Percentiles rank a stretch among this genome's conserved stretches.
phyloP scores from a whole-genome alignment of 495 filamentous ascomycete species.

The Poronia punctata region DNA sequence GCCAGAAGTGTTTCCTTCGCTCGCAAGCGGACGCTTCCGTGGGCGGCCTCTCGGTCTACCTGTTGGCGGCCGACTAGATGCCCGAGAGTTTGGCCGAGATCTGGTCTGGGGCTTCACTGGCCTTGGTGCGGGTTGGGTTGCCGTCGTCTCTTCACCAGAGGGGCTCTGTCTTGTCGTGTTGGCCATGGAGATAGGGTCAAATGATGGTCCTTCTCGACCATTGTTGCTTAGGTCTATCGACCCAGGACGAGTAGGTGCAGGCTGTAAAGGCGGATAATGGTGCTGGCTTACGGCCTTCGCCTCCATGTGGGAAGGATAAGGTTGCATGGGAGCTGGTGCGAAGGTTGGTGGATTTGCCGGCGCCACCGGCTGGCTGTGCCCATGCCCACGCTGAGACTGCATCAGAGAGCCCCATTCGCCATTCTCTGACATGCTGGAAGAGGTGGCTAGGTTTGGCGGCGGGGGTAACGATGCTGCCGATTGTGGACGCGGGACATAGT shows the following conservation, averaged over 20 bases:
- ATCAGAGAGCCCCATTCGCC: constrained; percentile 45
- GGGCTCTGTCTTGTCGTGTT: constrained; percentile 10
- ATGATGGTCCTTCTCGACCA: constrained; percentile 5
- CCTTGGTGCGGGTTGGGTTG: constrained; percentile 12
- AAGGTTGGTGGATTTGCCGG: constrained; percentile 4
- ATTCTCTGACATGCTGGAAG: constrained; percentile 26
- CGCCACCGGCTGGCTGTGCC: constrained; percentile 14
- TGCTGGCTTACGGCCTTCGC: constrained; percentile 5
- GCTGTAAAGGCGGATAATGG: constrained; percentile 6
- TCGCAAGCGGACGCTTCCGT: constrained; percentile 33
- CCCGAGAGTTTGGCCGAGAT: constrained; percentile 39
- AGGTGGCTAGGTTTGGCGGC: constrained; percentile 10
- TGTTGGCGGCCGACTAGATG: constrained; percentile 32
- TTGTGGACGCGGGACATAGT: constrained; percentile 41
- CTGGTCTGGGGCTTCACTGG: constrained; percentile 12
- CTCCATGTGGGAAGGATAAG: constrained; percentile 14
- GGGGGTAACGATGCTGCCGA: constrained; percentile 16
- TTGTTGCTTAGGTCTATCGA: constrained; percentile 14
- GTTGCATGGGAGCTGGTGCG: constrained; percentile 18
- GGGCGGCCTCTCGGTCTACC: constrained; percentile 42
- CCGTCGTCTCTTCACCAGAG: constrained; percentile 6
- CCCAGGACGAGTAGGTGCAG: constrained; percentile 11
- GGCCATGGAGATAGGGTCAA: constrained; percentile 1
- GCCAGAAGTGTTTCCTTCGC: constrained; percentile 52
- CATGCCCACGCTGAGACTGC: constrained; percentile 34